These are phyloP conservation scores for Porogramme epimiltina DNA, from an alignment of 1,284 basidiomycete species.

Conservation along the genomic window DNA sequence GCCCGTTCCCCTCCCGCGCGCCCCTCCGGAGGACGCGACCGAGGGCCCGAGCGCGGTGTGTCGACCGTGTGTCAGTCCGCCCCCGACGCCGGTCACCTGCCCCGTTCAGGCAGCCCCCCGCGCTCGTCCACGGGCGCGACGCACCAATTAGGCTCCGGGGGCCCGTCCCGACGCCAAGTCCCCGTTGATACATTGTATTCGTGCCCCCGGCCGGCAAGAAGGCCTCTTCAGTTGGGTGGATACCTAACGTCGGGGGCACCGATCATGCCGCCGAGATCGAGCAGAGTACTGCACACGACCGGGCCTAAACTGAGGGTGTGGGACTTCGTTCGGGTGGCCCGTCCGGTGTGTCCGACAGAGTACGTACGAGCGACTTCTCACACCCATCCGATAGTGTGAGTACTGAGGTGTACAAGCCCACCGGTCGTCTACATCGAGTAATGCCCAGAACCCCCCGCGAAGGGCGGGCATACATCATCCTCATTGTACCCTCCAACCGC, in stretches of 20 bases:
- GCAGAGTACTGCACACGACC: too few relatives aligned
- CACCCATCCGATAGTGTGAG: too few relatives aligned
- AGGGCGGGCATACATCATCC: too few relatives aligned
- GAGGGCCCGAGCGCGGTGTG: constrained; percentile 18
- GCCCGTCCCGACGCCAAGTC: background rate
- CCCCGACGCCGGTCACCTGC: constrained; percentile 18
- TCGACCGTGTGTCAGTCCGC: constrained; percentile 18
- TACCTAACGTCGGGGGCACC: too few relatives aligned
- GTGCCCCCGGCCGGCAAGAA: too few relatives aligned
- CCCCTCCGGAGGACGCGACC: constrained; percentile 9
- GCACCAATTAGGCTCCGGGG: background rate
- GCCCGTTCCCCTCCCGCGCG: background rate
- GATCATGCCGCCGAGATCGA: too few relatives aligned
- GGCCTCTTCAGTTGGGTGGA: too few relatives aligned
- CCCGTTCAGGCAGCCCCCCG: background rate
- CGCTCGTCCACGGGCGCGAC: background rate
- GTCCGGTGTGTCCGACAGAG: background rate
- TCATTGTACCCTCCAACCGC: too few relatives aligned
- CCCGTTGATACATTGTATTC: too few relatives aligned
- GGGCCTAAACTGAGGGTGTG: background rate
- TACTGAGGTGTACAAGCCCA: too few relatives aligned
- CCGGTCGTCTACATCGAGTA: too few relatives aligned
- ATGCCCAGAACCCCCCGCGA: too few relatives aligned
- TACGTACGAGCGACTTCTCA: background rate
- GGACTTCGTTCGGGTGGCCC: background rate